Conservation (phyloP, 2,329 filamentous ascomycete species). For the Cladosporium sp. region DNA sequence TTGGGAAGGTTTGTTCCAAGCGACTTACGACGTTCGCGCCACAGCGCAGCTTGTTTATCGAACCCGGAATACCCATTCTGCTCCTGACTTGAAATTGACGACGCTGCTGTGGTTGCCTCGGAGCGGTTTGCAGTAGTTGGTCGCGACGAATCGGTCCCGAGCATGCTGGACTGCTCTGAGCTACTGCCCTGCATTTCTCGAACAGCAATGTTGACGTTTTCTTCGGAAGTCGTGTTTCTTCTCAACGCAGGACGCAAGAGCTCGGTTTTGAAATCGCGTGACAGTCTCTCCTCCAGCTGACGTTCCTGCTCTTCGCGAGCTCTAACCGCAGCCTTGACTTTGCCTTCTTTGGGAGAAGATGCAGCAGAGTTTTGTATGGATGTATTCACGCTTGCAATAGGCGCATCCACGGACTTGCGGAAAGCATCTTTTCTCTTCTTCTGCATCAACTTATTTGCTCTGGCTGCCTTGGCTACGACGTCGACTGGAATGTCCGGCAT, state of each 20-base stretch:
- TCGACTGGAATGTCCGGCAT: slow-evolving; percentile 30
- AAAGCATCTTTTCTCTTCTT: slow-evolving; percentile 4
- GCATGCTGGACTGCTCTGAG: slow-evolving; percentile 16
- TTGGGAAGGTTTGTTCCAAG: slow-evolving; percentile 13
- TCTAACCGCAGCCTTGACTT: slow-evolving; percentile 3
- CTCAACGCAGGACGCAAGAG: background rate
- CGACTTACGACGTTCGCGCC: slow-evolving; percentile 27
- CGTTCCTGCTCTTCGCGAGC: slow-evolving; percentile 9
- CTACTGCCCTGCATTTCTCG: slow-evolving; percentile 14
- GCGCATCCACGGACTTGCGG: background rate
- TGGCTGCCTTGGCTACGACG: slow-evolving; percentile 22
- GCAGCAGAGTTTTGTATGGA: background rate
- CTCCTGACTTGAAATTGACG: slow-evolving; percentile 14
- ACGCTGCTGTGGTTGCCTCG: slow-evolving; percentile 1
- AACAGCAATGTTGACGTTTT: background rate
- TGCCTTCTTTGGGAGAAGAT: slow-evolving; percentile 2
- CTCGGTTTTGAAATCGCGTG: background rate
- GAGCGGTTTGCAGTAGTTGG: slow-evolving; percentile 5
- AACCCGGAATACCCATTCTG: slow-evolving; percentile 25
- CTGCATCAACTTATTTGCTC: slow-evolving; percentile 19
- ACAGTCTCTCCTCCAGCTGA: background rate
- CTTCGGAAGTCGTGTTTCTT: background rate
- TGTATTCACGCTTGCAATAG: background rate
- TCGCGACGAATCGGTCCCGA: slow-evolving; percentile 4
- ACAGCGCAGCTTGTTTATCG: slow-evolving; percentile 28